A percentile compares a stretch with the other conserved stretches of the same genome.
phyloP scores from a whole-genome alignment of 371 early-diverging fungal genomes.

The Dichotomocladium elegans region DNA sequence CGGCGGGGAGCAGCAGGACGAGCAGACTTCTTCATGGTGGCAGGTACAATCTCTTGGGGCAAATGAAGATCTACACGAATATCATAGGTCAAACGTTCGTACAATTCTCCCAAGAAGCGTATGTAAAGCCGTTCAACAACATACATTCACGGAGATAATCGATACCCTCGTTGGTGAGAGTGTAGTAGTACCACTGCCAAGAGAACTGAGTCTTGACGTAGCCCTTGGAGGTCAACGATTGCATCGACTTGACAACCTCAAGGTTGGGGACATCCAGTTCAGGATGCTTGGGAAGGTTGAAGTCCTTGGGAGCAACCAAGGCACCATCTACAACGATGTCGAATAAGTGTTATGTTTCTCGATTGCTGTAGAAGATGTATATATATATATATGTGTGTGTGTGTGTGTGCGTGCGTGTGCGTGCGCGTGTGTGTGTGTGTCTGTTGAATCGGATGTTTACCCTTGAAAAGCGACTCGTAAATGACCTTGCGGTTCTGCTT shows the following conservation, averaged over 20 bases:
- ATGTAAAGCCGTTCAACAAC: conserved; percentile 1
- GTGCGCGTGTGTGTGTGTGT: not conserved
- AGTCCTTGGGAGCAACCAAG: conserved; percentile 98
- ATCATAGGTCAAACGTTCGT: not conserved
- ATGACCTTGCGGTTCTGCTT: conserved; percentile 93
- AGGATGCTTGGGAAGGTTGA: conserved; percentile 90
- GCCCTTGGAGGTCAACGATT: conserved; percentile 94
- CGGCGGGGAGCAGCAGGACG: conserved; percentile 70
- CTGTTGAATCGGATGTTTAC: conserved; percentile 28
- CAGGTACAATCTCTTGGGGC: conserved; percentile 94
- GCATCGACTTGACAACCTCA: conserved; percentile 98
- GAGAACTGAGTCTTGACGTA: conserved; percentile 96
- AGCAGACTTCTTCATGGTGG: conserved; percentile 92
- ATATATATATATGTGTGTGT: no score
- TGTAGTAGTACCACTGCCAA: conserved; percentile 99
- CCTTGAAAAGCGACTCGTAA: conserved; percentile 90
- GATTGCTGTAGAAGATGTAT: no score
- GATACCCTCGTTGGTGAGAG: conserved; percentile 96
- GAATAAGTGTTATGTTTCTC: not conserved
- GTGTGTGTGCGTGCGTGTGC: no score
- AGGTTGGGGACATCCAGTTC: conserved; percentile 97
- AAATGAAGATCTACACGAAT: conserved; percentile 79
- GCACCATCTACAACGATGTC: conserved; percentile 94
- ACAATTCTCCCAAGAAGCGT: not conserved
- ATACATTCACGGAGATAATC: conserved; percentile 91